Percentiles rank a stretch among this genome's conserved stretches.
Evolutionary conservation across 2,329 filamentous ascomycete genomes (phyloP).

Genomic region (Dactylellina drechsleri): DNA sequence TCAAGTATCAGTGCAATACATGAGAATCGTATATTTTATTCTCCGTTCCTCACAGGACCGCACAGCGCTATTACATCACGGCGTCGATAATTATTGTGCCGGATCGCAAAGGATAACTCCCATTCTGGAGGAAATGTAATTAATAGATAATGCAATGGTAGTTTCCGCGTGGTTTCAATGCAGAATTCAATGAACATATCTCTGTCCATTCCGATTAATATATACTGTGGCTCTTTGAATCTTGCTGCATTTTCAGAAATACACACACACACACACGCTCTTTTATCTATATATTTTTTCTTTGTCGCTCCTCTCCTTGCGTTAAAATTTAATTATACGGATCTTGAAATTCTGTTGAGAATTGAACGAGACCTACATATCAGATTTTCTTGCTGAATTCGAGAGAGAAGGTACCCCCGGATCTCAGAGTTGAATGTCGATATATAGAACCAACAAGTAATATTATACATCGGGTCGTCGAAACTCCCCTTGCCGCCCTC

Average conservation of each 20-base stretch:
- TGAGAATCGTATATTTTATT: slow-evolving; percentile 2
- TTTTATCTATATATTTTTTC: slow-evolving; percentile 13
- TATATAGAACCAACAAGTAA: slow-evolving; percentile 21
- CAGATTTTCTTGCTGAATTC: no score
- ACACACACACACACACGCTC: not conserved
- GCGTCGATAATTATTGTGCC: slow-evolving; percentile 33
- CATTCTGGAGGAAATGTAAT: slow-evolving; percentile 38
- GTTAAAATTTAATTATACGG: slow-evolving; percentile 29
- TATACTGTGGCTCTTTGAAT: no score
- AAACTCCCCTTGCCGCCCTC: not conserved
- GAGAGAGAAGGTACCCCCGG: no score
- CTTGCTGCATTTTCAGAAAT: no score
- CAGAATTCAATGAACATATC: not conserved
- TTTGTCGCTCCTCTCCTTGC: not conserved
- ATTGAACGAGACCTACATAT: not conserved
- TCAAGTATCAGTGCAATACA: slow-evolving; percentile 14
- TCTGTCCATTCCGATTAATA: no score
- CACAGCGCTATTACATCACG: slow-evolving; percentile 17
- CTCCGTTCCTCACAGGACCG: slow-evolving; percentile 29
- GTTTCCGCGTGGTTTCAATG: slow-evolving; percentile 17
- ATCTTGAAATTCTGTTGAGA: slow-evolving; percentile 18
- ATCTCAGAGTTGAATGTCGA: not conserved
- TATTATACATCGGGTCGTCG: not conserved
- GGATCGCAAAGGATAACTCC: slow-evolving; percentile 23
- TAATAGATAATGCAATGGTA: slow-evolving; percentile 39